A percentile compares a stretch with the other conserved stretches of the same genome.
Evolutionary conservation across 1,284 basidiomycete genomes (phyloP).

Genomic region (Sporisorium sorghi): DNA sequence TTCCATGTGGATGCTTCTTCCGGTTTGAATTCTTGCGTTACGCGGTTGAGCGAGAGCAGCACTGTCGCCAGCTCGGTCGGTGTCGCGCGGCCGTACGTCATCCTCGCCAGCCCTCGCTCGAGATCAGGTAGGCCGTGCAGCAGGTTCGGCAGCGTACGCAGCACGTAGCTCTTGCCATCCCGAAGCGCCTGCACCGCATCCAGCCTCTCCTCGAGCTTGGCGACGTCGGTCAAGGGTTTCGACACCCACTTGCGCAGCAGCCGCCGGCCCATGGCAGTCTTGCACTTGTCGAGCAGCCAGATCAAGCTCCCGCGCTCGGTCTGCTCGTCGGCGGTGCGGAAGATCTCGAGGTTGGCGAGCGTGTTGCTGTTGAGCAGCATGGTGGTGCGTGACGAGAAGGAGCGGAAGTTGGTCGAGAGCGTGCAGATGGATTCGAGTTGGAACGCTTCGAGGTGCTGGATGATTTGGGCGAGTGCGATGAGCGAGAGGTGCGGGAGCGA

Average conservation of each 20-base stretch:
- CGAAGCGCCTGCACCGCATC: slow-evolving; percentile 87
- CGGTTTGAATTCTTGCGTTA: slow-evolving; percentile 77
- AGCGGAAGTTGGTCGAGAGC: slow-evolving; percentile 72
- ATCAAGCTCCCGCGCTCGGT: slow-evolving; percentile 80
- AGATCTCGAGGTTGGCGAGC: slow-evolving; percentile 77
- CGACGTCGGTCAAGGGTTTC: slow-evolving; percentile 81
- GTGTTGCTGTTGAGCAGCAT: slow-evolving; percentile 93
- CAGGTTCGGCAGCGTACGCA: slow-evolving; percentile 77
- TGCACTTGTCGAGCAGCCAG: slow-evolving; percentile 84
- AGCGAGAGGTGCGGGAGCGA: slow-evolving; percentile 72
- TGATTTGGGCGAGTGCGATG: slow-evolving; percentile 80
- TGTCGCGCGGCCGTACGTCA: slow-evolving; percentile 86
- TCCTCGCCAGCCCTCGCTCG: slow-evolving; percentile 84
- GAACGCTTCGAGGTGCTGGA: slow-evolving; percentile 82
- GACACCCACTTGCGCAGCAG: slow-evolving; percentile 88
- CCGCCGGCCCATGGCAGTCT: slow-evolving; percentile 87
- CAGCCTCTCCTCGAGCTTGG: slow-evolving; percentile 77
- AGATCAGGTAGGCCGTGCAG: slow-evolving; percentile 79
- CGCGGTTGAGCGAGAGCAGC: slow-evolving; percentile 80
- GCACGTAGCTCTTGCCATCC: slow-evolving; percentile 71
- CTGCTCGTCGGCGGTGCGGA: slow-evolving; percentile 75
- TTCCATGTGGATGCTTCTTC: slow-evolving; percentile 56
- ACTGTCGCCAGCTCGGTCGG: slow-evolving; percentile 85
- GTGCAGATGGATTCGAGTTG: slow-evolving; percentile 72
- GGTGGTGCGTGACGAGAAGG: slow-evolving; percentile 79